Evolutionary conservation across 2,329 filamentous ascomycete species (phyloP), one percentile per base, ranked within the genome.

Genomic region (Geoglossum cookeanum): DNA sequence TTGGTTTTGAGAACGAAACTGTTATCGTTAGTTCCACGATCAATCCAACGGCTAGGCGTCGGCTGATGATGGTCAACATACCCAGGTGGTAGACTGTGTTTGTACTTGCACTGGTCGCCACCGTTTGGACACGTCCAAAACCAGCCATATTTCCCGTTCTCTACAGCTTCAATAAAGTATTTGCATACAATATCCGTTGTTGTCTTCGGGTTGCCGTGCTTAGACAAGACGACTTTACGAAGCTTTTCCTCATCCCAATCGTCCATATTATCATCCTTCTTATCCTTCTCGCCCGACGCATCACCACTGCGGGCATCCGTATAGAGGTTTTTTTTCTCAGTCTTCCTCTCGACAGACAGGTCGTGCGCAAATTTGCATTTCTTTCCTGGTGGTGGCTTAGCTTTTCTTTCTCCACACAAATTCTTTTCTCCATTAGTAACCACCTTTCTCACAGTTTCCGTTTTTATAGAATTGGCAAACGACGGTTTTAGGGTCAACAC

Each of bases 301-400:
- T 89, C 85, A 11, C 80, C 78, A 58, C 81, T 81, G 66, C 91
- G 78, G 44, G 77, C 83, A 68, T 98, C 92, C 59, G 84, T 83
- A 71, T 98, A 98, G 61, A 98, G 70, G 69, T 87, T 87, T 73
- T 78, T 89, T 79, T 98, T 98, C 67, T 89, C 85, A 6, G 84
- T 82, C 77, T 95, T 97, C 63, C 92, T 82, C 72, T 94, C 92
- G 44, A 96, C 75, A 35, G 86, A 80, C 60, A 89, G 72, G 67
- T 98, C 91, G 73, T 98, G 92, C 56, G 87, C 85, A 72, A 98
- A 98, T 73, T 97, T 98, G 79, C 92, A 98, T 75, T 94, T 96
- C 70, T 80, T 87, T 59, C 87, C 63, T 64, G 35, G 5, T 15
- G 49, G 17, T 48, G 49, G 17, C 51, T 49, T 45, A 51, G 57